Base-by-base conservation (phyloP, 805 yeast species). In the Ogataea degrootiae region DNA sequence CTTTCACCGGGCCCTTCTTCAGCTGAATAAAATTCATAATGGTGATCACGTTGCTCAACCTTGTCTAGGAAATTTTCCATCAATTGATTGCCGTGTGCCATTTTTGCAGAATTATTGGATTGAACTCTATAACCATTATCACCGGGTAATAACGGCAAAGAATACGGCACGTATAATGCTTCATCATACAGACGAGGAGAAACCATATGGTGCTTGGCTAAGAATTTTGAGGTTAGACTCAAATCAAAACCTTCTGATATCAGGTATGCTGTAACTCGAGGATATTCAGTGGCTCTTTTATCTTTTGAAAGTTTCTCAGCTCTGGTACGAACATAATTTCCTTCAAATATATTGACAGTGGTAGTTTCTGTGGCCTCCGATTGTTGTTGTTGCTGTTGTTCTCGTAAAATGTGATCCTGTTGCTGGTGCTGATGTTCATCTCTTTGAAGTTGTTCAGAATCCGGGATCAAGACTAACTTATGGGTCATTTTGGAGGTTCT, bases 191-290 rank as follows among this genome's bases (percentile, higher is more conserved):
- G 63, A 51, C 97, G 72, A 1, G 97, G 96, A 6, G 87, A 78
- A 1, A 91, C 96, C 57, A 84, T 83, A 66, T 92, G 99, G 39
- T 82, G 73, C 7, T 76, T 70, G 37, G 76, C 70, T 29, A 94
- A 68, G 56, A 88, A 92, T 40, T 75, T 73, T 1, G 85, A 74
- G 2, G 89, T 79, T 6, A 77, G 70, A 33, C 73, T 72, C 45
- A 94, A 66, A 57, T 87, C 76, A 59, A 89, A 83, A 33, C 85
- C 87, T 48, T 89, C 97, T 16, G 96, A 83, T 5, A 91, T 84
- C 54, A 89, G 79, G 66, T 92, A 92, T 1, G 98, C 97, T 0
- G 98, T 91, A 47, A 91, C 90, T 52, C 99, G 68, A 37, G 95
- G 82, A 54, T 85, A 76, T 51, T 82, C 85, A 29, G 75, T 79